Percentiles rank a stretch among this genome's conserved stretches.
These are phyloP conservation scores for Clarireedia homoeocarpa DNA, from an alignment of 2,329 filamentous ascomycete species.

Conservation along the genomic window DNA sequence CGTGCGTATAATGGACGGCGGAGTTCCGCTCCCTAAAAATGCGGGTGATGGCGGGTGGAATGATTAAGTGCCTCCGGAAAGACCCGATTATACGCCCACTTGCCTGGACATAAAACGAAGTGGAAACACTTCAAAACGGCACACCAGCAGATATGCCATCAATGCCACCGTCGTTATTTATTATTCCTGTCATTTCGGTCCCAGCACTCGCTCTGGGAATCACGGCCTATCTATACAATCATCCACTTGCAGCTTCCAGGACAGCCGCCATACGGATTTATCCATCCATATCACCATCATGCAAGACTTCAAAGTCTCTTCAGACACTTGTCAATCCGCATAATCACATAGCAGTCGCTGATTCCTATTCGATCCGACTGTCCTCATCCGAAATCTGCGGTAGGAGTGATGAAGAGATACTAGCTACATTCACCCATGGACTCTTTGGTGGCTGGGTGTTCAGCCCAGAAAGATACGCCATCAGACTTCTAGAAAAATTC, in stretches of 20 bases:
- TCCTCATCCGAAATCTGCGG: not conserved
- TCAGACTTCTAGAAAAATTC: not conserved
- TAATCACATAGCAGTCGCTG: not conserved
- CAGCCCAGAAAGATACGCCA: conserved; percentile 8
- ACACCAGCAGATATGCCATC: not conserved
- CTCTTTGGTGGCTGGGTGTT: conserved; percentile 18
- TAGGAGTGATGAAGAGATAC: conserved; percentile 4
- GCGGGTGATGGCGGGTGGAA: not conserved
- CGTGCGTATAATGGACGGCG: not conserved
- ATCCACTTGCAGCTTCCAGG: not conserved
- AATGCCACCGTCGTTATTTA: not conserved
- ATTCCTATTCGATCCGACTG: not conserved
- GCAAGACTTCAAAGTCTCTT: not conserved
- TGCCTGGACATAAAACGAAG: not conserved
- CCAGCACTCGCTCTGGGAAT: not conserved
- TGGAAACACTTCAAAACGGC: not conserved
- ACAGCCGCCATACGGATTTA: not conserved
- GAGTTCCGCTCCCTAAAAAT: not conserved
- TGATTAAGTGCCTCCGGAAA: not conserved
- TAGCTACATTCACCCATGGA: conserved; percentile 14
- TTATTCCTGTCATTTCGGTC: not conserved
- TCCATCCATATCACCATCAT: not conserved
- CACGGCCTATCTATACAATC: not conserved
- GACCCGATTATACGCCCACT: not conserved
- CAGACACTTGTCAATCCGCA: not conserved